phyloP scores from a whole-genome alignment of 2,329 filamentous ascomycete genomes.

The Pestalotiopsis sp. region DNA sequence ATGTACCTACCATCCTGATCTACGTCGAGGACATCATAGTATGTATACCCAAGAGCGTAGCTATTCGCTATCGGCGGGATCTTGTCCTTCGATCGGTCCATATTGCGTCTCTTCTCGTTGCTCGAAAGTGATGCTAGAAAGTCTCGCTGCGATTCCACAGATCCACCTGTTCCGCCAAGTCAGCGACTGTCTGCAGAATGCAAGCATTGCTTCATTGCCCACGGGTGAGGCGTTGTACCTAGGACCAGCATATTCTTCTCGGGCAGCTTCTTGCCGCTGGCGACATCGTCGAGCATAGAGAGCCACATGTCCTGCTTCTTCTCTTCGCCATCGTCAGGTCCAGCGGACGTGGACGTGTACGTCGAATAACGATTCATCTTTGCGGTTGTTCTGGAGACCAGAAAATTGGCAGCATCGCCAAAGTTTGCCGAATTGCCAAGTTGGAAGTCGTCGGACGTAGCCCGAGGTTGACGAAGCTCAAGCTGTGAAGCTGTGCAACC shows the following conservation, averaged over 20 bases:
- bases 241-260: constrained; percentile 90
- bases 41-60: constrained; percentile 92
- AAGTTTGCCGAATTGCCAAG: neutral
- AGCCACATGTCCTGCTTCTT: constrained; percentile 93
- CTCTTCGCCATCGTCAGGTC: constrained; percentile 58
- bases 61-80: constrained; percentile 84
- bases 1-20: constrained; percentile 80
- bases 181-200: neutral
- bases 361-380: constrained; percentile 60
- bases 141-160: constrained; percentile 80
- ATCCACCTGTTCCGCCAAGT: constrained; percentile 62
- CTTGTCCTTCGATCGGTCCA: constrained; percentile 59
- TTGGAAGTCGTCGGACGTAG: neutral
- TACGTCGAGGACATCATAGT: constrained; percentile 90
- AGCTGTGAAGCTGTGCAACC: neutral
- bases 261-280: constrained; percentile 84
- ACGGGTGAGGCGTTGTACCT: constrained; percentile 53
- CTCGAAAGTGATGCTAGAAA: constrained; percentile 71
- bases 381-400: constrained; percentile 45
- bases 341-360: constrained; percentile 56
- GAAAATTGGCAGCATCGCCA: constrained; percentile 12
- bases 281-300: constrained; percentile 87
- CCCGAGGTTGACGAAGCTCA: neutral
- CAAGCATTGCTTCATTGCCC: neutral
- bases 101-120: constrained; percentile 54